Base-by-base conservation (phyloP, 1,284 basidiomycete species). In the Ganoderma lingzhi region DNA sequence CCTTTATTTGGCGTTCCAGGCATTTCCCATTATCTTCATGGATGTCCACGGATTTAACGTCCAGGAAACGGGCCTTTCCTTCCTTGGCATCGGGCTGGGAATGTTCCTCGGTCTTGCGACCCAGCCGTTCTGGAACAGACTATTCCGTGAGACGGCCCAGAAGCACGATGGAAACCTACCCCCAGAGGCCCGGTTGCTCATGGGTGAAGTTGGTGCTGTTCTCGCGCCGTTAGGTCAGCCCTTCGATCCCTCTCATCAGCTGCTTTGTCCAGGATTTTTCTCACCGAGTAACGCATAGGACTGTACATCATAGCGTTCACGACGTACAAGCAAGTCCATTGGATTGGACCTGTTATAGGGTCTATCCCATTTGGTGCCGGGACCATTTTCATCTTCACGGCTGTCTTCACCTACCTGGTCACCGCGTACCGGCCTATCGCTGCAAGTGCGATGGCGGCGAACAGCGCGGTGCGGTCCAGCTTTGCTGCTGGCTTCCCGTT, bases 231-330 rank as follows among this genome's bases (percentile, higher is more conserved):
- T 93, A 35, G 73, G 75, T 73, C 19, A 6, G 69, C 23, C 23
- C 23, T 23, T 23, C 23, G 23, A 23, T 23, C 23, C 23, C 17
- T 32, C 2, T 30, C 1, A 1, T n/a, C 17, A 23, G 23, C 23
- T 23, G 23, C 23, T 23, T 23, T 23, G 23, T 23, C 23, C 23
- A 23, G 23, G 23, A 23, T 23, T 23, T 23, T 23, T 14, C 48
- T 53, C 48, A 53, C 6, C 39, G 5, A 17, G 30, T 62, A 4
- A 37, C 8, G 23, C 5, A 45, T 60, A 88, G 86, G 87, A 15
- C 83, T 95, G 1, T 92, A 90, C 78, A 89, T 90, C 81, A 84
- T 95, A 62, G 92, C 92, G 0, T 92, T 93, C 72, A 93, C 93
- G 0, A 90, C 89, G 1, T 92, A 90, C 77, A 80, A 81, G 8